Conservation (phyloP, 2,329 filamentous ascomycete species). For the Microdochium bolleyi region DNA sequence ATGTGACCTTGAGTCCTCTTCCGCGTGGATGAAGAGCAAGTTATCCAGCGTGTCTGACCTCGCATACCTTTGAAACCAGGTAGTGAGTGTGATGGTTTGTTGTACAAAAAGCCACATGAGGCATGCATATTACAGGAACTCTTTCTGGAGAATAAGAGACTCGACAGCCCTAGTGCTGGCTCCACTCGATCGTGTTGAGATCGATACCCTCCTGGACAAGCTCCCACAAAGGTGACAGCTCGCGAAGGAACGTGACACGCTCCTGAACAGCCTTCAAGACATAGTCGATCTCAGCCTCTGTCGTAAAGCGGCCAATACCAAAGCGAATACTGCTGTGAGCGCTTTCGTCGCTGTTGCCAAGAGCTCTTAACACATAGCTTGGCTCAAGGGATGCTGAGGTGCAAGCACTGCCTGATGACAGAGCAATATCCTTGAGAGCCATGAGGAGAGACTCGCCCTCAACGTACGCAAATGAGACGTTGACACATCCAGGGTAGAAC, state of each 20-base stretch:
- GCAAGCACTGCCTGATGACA: constrained; percentile 94
- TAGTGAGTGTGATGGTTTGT: no score
- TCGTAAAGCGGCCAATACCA: constrained; percentile 94
- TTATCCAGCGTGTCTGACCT: no score
- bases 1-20: no score
- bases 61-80: no score
- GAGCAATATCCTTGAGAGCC: constrained; percentile 95
- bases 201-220: constrained; percentile 95
- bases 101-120: no score
- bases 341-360: constrained; percentile 94
- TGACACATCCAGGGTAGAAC: constrained; percentile 95
- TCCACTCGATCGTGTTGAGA: constrained; percentile 95
- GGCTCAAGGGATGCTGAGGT: constrained; percentile 95
- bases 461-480: constrained; percentile 96
- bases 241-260: constrained; percentile 84
- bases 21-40: no score
- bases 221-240: constrained; percentile 95
- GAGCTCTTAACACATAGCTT: constrained; percentile 87
- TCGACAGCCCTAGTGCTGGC: constrained; percentile 63
- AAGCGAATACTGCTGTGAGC: constrained; percentile 98
- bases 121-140: no score
- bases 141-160: no score
- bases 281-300: constrained; percentile 92
- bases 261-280: constrained; percentile 90
- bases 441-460: constrained; percentile 97